Percentiles rank a stretch among this genome's conserved stretches.
Evolutionary conservation across 441 rosid genomes (phyloP).

Genomic region (Erodium texanum): DNA sequence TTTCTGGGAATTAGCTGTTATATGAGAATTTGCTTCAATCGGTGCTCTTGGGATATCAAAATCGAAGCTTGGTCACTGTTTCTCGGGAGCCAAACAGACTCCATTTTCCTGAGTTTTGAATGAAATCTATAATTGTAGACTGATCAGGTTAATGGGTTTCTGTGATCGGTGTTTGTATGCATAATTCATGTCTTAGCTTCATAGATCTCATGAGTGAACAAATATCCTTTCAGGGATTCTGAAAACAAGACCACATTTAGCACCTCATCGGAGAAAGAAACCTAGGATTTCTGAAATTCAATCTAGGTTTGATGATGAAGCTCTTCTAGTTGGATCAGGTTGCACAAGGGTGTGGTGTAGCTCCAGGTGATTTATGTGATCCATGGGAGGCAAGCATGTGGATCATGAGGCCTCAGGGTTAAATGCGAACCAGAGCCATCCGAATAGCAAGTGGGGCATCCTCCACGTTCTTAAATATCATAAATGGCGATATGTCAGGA

Average conservation of each 20-base stretch:
- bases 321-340: slow-evolving; percentile 23
- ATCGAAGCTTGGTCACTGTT: background rate
- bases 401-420: slow-evolving; percentile 19
- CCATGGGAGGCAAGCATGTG: slow-evolving; percentile 36
- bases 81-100: background rate
- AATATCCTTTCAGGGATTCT: background rate
- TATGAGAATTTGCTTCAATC: background rate
- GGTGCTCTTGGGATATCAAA: background rate
- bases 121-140: background rate
- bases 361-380: background rate
- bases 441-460: slow-evolving; percentile 64
- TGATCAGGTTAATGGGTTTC: background rate
- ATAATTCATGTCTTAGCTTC: background rate
- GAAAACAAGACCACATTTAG: background rate
- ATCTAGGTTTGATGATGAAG: background rate
- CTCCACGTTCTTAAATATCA: slow-evolving; percentile 58
- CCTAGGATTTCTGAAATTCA: background rate
- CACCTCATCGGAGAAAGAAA: background rate
- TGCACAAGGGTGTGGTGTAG: slow-evolving; percentile 19
- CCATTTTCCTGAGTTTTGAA: background rate
- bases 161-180: background rate
- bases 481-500: slow-evolving; percentile 60
- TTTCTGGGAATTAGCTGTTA: background rate
- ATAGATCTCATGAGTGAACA: background rate
- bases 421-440: slow-evolving; percentile 23